phyloP scores from a whole-genome alignment of 495 filamentous ascomycete genomes.

The Podospora sp. region DNA sequence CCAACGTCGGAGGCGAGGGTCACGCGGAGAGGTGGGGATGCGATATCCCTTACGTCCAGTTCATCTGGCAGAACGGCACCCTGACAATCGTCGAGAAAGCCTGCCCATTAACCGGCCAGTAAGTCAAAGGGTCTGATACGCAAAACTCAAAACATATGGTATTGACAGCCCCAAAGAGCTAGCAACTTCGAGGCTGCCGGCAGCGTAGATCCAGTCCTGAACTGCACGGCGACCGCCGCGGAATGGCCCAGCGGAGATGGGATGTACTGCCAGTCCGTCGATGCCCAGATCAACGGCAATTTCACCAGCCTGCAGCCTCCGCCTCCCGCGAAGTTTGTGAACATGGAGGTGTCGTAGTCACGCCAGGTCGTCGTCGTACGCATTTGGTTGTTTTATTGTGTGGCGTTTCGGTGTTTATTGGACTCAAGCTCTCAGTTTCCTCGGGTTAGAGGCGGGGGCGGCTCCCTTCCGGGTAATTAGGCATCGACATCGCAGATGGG shows the following conservation, averaged over 20 bases:
- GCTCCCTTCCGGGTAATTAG: neutral
- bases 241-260: neutral
- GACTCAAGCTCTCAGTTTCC: too few species aligned
- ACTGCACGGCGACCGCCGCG: conserved; percentile 17
- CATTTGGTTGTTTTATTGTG: neutral
- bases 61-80: conserved; percentile 52
- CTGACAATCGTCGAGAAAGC: conserved; percentile 37
- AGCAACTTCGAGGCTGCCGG: conserved; percentile 27
- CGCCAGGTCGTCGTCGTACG: neutral
- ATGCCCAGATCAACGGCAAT: conserved; percentile 9
- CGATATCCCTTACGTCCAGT: conserved; percentile 42
- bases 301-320: conserved; percentile 32
- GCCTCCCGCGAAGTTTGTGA: conserved; percentile 16
- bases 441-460: neutral
- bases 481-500: neutral
- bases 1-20: conserved; percentile 27
- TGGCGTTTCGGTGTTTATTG: neutral
- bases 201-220: conserved; percentile 20
- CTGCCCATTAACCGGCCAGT: conserved; percentile 29
- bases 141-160: neutral
- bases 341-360: neutral
- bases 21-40: conserved; percentile 31
- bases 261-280: neutral
- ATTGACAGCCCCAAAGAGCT: neutral
- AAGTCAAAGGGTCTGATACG: conserved; percentile 11